These are phyloP conservation scores for Fusarium veterinarium DNA, from an alignment of 2,329 filamentous ascomycete genomes.

Conservation along the genomic window DNA sequence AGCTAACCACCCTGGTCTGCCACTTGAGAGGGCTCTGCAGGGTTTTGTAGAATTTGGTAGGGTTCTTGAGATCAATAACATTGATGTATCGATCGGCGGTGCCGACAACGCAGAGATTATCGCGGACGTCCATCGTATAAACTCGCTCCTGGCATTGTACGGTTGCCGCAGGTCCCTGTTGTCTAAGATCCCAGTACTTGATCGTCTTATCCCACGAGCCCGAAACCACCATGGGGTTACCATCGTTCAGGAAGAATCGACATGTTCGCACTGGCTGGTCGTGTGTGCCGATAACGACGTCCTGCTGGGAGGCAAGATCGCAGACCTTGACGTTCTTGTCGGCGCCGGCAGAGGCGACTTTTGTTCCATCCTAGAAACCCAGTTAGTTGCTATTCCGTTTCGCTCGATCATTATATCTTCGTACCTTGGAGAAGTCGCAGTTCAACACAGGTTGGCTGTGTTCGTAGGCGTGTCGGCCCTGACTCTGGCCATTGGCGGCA, in stretches of 20 bases:
- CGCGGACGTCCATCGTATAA: slow-evolving; percentile 91
- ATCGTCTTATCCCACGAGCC: slow-evolving; percentile 93
- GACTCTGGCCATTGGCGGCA: slow-evolving; percentile 77
- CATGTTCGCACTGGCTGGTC: slow-evolving; percentile 84
- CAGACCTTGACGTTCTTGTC: slow-evolving; percentile 92
- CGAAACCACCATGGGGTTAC: slow-evolving; percentile 85
- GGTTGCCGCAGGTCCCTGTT: slow-evolving; percentile 71
- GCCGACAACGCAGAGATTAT: slow-evolving; percentile 88
- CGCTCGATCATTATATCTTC: slow-evolving; percentile 38
- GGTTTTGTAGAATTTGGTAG: slow-evolving; percentile 93
- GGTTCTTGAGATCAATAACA: slow-evolving; percentile 89
- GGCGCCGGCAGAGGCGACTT: slow-evolving; percentile 86
- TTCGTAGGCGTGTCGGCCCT: slow-evolving; percentile 87
- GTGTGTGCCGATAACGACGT: slow-evolving; percentile 83
- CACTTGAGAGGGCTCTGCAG: slow-evolving; percentile 96
- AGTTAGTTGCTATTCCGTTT: slow-evolving; percentile 8
- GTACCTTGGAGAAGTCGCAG: slow-evolving; percentile 88
- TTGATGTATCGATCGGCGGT: slow-evolving; percentile 98
- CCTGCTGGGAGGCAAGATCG: slow-evolving; percentile 77
- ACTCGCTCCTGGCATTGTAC: slow-evolving; percentile 80
- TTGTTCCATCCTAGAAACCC: slow-evolving; percentile 80
- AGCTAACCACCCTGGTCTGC: slow-evolving; percentile 96
- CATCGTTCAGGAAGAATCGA: slow-evolving; percentile 79
- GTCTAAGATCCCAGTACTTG: slow-evolving; percentile 88
- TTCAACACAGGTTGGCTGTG: slow-evolving; percentile 87